Evolutionary conservation across 2,329 filamentous ascomycete genomes (phyloP).

Genomic region (Remersonia thermophila): DNA sequence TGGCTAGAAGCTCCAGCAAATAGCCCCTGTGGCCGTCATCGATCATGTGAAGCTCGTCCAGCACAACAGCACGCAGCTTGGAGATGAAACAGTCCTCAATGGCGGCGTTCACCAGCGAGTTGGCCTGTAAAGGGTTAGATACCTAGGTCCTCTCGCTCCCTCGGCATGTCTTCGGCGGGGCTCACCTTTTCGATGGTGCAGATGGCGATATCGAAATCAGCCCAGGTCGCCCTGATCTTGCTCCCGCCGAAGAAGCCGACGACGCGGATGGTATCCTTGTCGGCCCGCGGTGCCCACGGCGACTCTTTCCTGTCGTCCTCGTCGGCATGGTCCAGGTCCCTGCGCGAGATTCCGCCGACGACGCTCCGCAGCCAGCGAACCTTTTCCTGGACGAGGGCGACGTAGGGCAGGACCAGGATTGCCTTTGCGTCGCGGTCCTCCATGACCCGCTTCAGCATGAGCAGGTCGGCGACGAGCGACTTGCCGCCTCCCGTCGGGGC

Average conservation of each 20-base stretch:
- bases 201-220: slow-evolving; percentile 64
- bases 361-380: slow-evolving; percentile 59
- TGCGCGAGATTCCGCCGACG: slow-evolving; percentile 45
- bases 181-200: slow-evolving; percentile 67
- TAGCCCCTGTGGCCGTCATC: slow-evolving; percentile 67
- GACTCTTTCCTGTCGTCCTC: slow-evolving; percentile 21
- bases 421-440: slow-evolving; percentile 52
- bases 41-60: slow-evolving; percentile 75
- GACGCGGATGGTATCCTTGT: slow-evolving; percentile 49
- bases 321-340: slow-evolving; percentile 21
- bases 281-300: slow-evolving; percentile 41
- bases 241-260: slow-evolving; percentile 66
- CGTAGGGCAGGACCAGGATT: slow-evolving; percentile 62
- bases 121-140: slow-evolving; percentile 41
- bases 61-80: slow-evolving; percentile 53
- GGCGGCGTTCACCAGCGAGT: slow-evolving; percentile 58
- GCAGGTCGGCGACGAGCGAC: slow-evolving; percentile 59
- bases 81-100: slow-evolving; percentile 58
- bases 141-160: slow-evolving; percentile 3
- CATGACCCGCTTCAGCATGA: slow-evolving; percentile 63
- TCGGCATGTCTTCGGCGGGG: slow-evolving; percentile 11
- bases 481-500: slow-evolving; percentile 70
- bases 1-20: slow-evolving; percentile 60
- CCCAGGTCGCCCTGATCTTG: slow-evolving; percentile 54
- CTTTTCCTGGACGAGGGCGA: slow-evolving; percentile 71